A percentile compares a stretch with the other conserved stretches of the same genome.
These are phyloP conservation scores for Flueggea neowawraea DNA, from an alignment of 441 rosid species.

Conservation along the genomic window DNA sequence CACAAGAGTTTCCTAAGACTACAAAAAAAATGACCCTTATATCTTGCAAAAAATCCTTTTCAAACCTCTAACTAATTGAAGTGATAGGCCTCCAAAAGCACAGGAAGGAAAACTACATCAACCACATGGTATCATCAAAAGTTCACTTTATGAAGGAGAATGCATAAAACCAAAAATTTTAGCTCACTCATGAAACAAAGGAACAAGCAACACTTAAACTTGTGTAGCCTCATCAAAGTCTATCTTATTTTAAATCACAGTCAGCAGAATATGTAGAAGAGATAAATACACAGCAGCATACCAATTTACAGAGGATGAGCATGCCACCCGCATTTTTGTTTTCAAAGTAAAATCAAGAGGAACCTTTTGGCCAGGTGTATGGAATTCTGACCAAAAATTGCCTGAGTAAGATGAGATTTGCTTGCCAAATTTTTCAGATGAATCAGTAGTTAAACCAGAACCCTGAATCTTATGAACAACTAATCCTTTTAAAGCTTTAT, in stretches of 20 bases:
- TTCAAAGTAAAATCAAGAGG: constrained; percentile 94
- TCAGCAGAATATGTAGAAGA: constrained; percentile 5
- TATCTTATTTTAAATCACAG: not conserved
- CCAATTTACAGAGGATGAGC: constrained; percentile 66
- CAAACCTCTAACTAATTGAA: too few species aligned
- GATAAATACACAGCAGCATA: constrained; percentile 29
- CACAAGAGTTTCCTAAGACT: too few species aligned
- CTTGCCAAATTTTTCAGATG: constrained; percentile 38
- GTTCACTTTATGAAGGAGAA: too few species aligned
- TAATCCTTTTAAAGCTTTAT: constrained; percentile 85
- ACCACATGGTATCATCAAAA: too few species aligned
- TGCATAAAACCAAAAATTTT: too few species aligned
- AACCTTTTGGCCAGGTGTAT: constrained; percentile 50
- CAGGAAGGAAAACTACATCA: too few species aligned
- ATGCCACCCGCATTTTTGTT: constrained; percentile 58
- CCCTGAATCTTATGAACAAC: constrained; percentile 36
- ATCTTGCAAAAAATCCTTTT: too few species aligned
- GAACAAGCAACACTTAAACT: not conserved
- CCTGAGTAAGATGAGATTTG: constrained; percentile 30
- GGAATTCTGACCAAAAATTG: constrained; percentile 50
- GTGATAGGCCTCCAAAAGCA: too few species aligned
- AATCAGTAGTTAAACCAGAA: constrained; percentile 30
- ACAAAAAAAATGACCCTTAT: too few species aligned
- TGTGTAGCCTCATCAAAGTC: not conserved
- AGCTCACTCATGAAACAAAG: not conserved